These are phyloP conservation scores for Puccinia coronata DNA, from an alignment of 1,284 basidiomycete species.

Conservation along the genomic window DNA sequence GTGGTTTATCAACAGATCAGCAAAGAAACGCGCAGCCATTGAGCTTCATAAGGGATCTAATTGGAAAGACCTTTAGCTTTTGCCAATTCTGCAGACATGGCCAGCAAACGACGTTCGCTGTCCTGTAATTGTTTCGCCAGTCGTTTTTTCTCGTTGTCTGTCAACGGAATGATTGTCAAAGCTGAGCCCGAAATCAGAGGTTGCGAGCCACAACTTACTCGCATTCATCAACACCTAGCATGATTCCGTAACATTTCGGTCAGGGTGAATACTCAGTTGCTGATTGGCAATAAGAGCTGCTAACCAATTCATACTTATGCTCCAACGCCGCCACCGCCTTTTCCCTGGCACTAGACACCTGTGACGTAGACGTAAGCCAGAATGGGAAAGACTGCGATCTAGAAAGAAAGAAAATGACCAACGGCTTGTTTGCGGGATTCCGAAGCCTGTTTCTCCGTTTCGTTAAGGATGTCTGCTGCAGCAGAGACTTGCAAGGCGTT, in stretches of 20 bases:
- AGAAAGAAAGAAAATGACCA: background rate
- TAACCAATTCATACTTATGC: constrained; percentile 42
- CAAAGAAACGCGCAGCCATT: background rate
- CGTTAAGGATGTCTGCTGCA: constrained; percentile 7
- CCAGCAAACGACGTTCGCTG: constrained; percentile 34
- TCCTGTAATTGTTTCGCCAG: constrained; percentile 27
- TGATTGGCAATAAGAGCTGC: background rate
- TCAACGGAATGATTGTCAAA: background rate
- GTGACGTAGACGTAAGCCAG: constrained; percentile 1
- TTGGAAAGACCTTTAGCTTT: constrained; percentile 23
- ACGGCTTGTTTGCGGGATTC: constrained; percentile 9
- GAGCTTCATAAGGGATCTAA: background rate
- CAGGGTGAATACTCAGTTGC: background rate
- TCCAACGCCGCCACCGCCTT: constrained; percentile 31
- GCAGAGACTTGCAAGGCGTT: constrained; percentile 16
- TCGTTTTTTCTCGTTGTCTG: constrained; percentile 41
- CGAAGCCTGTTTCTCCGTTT: constrained; percentile 19
- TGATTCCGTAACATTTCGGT: background rate
- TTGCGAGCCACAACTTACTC: constrained; percentile 9
- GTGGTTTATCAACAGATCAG: background rate
- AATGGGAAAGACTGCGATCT: background rate
- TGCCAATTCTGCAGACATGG: constrained; percentile 45
- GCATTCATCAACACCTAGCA: constrained; percentile 40
- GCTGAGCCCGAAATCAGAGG: background rate
- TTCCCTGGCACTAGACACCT: constrained; percentile 28